Percentiles rank a stretch among this genome's conserved stretches.
These are phyloP conservation scores for Linum tenue DNA, from an alignment of 345 rosid species.

Conservation along the genomic window DNA sequence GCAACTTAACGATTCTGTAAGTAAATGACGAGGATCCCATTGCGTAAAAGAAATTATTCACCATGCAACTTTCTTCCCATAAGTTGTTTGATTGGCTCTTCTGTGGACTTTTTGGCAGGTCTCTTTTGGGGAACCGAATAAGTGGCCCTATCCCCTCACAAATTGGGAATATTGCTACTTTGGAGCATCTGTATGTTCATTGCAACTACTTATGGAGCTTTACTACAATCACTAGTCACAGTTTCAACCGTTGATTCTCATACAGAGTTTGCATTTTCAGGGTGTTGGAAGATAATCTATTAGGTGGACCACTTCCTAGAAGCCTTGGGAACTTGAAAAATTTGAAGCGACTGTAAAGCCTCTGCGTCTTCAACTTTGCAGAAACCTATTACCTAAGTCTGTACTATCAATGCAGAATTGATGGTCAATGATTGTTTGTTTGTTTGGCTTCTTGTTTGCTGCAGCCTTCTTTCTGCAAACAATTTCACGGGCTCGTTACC, in stretches of 20 bases:
- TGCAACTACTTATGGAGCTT: too few relatives aligned
- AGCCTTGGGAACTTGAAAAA: slow-evolving; percentile 51
- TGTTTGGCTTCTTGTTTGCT: neutral
- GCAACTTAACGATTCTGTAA: slow-evolving; percentile 46
- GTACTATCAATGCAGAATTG: neutral
- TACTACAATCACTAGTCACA: too few relatives aligned
- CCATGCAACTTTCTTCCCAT: neutral
- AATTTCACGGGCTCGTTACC: slow-evolving; percentile 70
- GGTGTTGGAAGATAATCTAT: slow-evolving; percentile 50
- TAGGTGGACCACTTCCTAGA: slow-evolving; percentile 53
- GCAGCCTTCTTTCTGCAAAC: slow-evolving; percentile 66
- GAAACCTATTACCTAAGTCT: neutral
- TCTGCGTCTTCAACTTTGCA: slow-evolving; percentile 9
- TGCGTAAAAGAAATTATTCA: too few relatives aligned
- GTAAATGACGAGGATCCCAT: neutral
- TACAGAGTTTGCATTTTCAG: slow-evolving; percentile 25
- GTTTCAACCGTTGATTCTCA: too few relatives aligned
- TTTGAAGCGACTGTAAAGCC: slow-evolving; percentile 39
- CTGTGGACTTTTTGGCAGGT: slow-evolving; percentile 22
- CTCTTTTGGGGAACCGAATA: slow-evolving; percentile 54
- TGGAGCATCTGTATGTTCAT: slow-evolving; percentile 46
- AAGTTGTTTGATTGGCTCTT: neutral
- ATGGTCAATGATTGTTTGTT: too few relatives aligned
- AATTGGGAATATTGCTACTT: slow-evolving; percentile 47
- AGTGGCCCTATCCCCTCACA: slow-evolving; percentile 52